These are phyloP conservation scores for Candida saitoana DNA, from an alignment of 805 yeast genomes.

Conservation along the genomic window DNA sequence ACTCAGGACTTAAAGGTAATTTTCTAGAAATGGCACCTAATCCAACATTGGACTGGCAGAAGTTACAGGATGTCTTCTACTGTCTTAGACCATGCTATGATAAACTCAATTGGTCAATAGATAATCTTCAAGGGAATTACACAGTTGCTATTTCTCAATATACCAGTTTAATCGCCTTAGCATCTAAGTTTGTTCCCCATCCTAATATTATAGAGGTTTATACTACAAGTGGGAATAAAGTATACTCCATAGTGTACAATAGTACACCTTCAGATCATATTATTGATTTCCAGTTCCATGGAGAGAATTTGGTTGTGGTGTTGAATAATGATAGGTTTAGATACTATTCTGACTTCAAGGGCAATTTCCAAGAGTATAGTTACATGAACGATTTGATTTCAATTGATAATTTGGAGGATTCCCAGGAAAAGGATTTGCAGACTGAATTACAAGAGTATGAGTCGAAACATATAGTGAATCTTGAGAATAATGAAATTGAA, in stretches of 20 bases:
- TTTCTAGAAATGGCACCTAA: constrained; percentile 21
- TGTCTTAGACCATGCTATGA: constrained; percentile 55
- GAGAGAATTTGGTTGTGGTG: constrained; percentile 56
- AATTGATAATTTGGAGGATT: constrained; percentile 13
- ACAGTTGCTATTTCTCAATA: constrained; percentile 47
- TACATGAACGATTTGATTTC: constrained; percentile 18
- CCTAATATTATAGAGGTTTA: constrained; percentile 38
- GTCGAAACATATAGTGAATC: constrained; percentile 21
- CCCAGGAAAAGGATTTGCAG: constrained; percentile 24
- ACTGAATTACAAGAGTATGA: constrained; percentile 13
- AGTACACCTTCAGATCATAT: constrained; percentile 49
- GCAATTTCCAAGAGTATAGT: constrained; percentile 55
- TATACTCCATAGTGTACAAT: constrained; percentile 36
- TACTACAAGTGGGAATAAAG: constrained; percentile 30
- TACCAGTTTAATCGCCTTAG: constrained; percentile 55
- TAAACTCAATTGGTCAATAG: constrained; percentile 46
- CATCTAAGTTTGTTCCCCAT: constrained; percentile 30
- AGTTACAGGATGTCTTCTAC: constrained; percentile 67
- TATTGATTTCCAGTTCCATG: constrained; percentile 45
- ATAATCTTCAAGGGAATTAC: constrained; percentile 34
- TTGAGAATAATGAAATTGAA: constrained; percentile 30
- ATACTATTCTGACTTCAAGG: constrained; percentile 60
- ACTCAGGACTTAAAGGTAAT: background rate
- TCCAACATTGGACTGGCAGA: constrained; percentile 69
- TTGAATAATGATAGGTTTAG: constrained; percentile 51